A percentile compares a stretch with the other conserved stretches of the same genome.
These are phyloP conservation scores for Suhomyces bolitotheri DNA, from an alignment of 1,139 yeast species.

Conservation along the genomic window DNA sequence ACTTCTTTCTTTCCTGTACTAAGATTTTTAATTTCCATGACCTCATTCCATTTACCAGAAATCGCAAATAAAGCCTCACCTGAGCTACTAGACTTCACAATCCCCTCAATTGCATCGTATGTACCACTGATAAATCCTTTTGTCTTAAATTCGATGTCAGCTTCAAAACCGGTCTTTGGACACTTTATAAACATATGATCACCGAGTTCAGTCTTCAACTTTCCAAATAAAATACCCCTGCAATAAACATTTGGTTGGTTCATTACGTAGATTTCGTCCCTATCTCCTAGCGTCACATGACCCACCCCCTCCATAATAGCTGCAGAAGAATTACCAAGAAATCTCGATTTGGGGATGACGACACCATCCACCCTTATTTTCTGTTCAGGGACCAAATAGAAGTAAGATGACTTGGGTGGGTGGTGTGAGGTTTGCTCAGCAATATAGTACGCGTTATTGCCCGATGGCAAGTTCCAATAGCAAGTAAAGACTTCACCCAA, in stretches of 20 bases:
- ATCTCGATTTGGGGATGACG: slow-evolving; percentile 81
- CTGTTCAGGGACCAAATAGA: slow-evolving; percentile 78
- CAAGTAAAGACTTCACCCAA: slow-evolving; percentile 87
- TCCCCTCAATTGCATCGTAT: slow-evolving; percentile 85
- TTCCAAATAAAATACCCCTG: slow-evolving; percentile 91
- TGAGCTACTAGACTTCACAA: slow-evolving; percentile 52
- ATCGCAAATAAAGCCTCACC: slow-evolving; percentile 64
- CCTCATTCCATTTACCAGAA: slow-evolving; percentile 91
- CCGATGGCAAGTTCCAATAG: slow-evolving; percentile 80
- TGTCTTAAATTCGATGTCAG: slow-evolving; percentile 90
- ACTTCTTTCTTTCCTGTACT: slow-evolving; percentile 49
- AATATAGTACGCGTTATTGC: slow-evolving; percentile 71
- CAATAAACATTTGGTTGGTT: slow-evolving; percentile 96
- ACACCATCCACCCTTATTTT: slow-evolving; percentile 87
- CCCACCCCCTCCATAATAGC: slow-evolving; percentile 95
- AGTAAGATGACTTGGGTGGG: slow-evolving; percentile 97
- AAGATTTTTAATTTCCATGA: slow-evolving; percentile 66
- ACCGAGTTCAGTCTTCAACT: slow-evolving; percentile 85
- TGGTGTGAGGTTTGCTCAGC: slow-evolving; percentile 97
- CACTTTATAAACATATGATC: slow-evolving; percentile 82
- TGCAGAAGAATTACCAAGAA: slow-evolving; percentile 93
- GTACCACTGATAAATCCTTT: slow-evolving; percentile 93
- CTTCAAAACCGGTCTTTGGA: slow-evolving; percentile 56
- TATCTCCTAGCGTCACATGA: slow-evolving; percentile 66
- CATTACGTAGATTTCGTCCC: slow-evolving; percentile 63